Base-by-base conservation (phyloP, 2,329 filamentous ascomycete species). In the Penicillium hesseltinei region DNA sequence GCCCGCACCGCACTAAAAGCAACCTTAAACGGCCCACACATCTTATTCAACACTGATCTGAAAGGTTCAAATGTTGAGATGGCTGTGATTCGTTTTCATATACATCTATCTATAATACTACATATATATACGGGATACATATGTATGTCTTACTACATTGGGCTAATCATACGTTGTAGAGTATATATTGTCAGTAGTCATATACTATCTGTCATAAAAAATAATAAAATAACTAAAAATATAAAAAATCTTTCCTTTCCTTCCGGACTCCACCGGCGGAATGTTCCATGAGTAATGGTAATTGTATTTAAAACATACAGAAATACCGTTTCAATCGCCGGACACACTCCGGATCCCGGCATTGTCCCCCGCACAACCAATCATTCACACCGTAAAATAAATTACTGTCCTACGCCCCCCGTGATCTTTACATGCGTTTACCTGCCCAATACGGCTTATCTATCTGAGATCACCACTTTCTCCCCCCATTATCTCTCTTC, bases 361-460 rank as follows among this genome's bases (percentile, higher is more conserved):
- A 62, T 54, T 39, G 40, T 60, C 29, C 42, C 48, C 49, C 60
- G n/a, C 31, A 31, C 44, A 46, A 10, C 60, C 62, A 62, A 60
- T 60, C 51, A 62, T 7, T 27, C 0, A 8, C 9, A 31, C 5
- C 8, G 25, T 56, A 52, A 56, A 46, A 53, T 47, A 53, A 56
- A 53, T 53, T 56, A 53, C 54, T n/a, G 48, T 56, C 46, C 31
- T 40, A 25, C 25, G 3, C 2, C 15, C 27, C 49, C 40, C 27
- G 33, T 33, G 51, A 55, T 35, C 39, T 29, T 35, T 45, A 42
- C 43, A 42, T 48, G 35, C 11, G 21, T 52, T 57, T 51, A 65
- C 60, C 64, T 66, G 63, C 64, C 64, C 64, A 66, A 66, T 66
- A 66, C 64, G 49, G 47, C 60, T 54, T 62, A 62, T 62, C 49